These are phyloP conservation scores for Trichoderma atrobrunneum DNA, from an alignment of 2,329 filamentous ascomycete species.

Conservation along the genomic window DNA sequence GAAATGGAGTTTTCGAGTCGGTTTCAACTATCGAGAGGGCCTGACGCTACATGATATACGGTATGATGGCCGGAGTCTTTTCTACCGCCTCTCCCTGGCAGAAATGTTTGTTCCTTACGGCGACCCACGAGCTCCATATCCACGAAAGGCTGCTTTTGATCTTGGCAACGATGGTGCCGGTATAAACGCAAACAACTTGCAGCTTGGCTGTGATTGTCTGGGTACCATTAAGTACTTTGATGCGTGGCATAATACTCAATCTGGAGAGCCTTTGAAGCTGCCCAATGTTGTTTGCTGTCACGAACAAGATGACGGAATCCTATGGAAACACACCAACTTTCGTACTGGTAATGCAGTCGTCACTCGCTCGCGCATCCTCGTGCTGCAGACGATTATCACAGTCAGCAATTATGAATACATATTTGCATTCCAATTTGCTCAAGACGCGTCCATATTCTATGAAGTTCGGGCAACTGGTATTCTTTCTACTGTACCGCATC, in stretches of 20 bases:
- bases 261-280: constrained; percentile 18
- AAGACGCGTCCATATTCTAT: constrained; percentile 44
- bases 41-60: constrained; percentile 66
- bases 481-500: constrained; percentile 36
- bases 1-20: background rate
- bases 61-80: constrained; percentile 62
- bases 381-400: constrained; percentile 61
- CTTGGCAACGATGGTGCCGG: constrained; percentile 66
- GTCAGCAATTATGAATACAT: constrained; percentile 62
- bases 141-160: constrained; percentile 68
- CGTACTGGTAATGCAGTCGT: constrained; percentile 55
- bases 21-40: constrained; percentile 51
- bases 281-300: constrained; percentile 38
- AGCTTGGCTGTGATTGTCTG: constrained; percentile 64
- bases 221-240: constrained; percentile 44
- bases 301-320: constrained; percentile 48
- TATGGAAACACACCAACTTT: constrained; percentile 63
- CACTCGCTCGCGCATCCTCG: constrained; percentile 53
- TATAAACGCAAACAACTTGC: constrained; percentile 63
- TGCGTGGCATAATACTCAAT: background rate
- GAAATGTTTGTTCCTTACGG: constrained; percentile 3
- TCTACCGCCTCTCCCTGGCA: constrained; percentile 14
- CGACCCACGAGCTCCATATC: constrained; percentile 50
- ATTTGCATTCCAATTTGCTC: constrained; percentile 47
- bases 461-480: constrained; percentile 45